phyloP scores from a whole-genome alignment of 352 stramenopile species.

The Pythium monospermum region DNA sequence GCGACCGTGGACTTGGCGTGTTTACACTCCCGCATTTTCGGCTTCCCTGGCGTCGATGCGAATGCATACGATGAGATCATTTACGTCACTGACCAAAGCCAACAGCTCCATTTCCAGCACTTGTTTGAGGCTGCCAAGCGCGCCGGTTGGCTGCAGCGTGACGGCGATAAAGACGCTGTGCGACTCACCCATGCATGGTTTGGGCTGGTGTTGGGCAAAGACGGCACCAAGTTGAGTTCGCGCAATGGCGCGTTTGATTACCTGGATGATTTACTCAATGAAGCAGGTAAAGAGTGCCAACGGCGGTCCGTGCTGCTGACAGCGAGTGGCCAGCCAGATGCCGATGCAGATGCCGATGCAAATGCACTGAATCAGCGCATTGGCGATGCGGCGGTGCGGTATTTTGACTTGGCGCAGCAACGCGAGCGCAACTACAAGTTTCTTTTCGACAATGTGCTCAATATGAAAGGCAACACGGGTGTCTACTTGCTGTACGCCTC shows the following conservation, averaged over 20 bases:
- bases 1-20: slow-evolving; percentile 72
- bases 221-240: slow-evolving; percentile 79
- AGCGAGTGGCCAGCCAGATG: slow-evolving; percentile 1
- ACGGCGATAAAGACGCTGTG: slow-evolving; percentile 27
- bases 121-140: slow-evolving; percentile 58
- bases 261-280: slow-evolving; percentile 67
- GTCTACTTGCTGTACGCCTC: slow-evolving; percentile 83
- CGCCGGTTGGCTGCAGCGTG: slow-evolving; percentile 35
- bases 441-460: slow-evolving; percentile 73
- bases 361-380: slow-evolving; percentile 46
- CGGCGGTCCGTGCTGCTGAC: slow-evolving; percentile 41
- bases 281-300: slow-evolving; percentile 53
- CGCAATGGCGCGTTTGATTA: slow-evolving; percentile 78
- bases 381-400: slow-evolving; percentile 72
- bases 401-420: slow-evolving; percentile 82
- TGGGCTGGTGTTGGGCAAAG: slow-evolving; percentile 69
- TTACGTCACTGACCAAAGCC: slow-evolving; percentile 79
- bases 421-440: slow-evolving; percentile 86
- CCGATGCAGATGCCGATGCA: slow-evolving; percentile 3
- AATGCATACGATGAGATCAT: slow-evolving; percentile 74
- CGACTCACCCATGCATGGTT: slow-evolving; percentile 70
- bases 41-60: slow-evolving; percentile 55
- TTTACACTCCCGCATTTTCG: slow-evolving; percentile 68
- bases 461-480: slow-evolving; percentile 78
- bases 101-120: slow-evolving; percentile 77